phyloP scores from a whole-genome alignment of 352 stramenopile genomes.

The Pythium aquatile region DNA sequence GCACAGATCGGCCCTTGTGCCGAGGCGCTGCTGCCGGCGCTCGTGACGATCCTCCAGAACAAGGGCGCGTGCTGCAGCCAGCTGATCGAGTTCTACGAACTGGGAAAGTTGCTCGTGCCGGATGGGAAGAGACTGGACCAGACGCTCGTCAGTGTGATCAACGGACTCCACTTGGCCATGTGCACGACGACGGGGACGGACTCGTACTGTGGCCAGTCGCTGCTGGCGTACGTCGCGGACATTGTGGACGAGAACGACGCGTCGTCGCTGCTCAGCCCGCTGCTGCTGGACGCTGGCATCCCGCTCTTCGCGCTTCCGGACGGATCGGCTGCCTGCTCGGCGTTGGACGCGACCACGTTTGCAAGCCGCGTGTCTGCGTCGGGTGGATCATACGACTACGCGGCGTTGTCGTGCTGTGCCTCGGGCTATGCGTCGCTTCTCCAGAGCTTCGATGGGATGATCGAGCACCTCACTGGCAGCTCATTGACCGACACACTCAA shows the following conservation, averaged over 20 bases:
- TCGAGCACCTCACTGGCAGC: conserved; percentile 45
- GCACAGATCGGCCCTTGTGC: conserved; percentile 41
- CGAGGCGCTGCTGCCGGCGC: conserved; percentile 38
- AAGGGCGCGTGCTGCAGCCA: conserved; percentile 48
- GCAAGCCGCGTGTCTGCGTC: conserved; percentile 35
- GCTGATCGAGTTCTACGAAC: conserved; percentile 46
- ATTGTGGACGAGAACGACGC: conserved; percentile 26
- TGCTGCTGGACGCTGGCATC: conserved; percentile 44
- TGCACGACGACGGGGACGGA: conserved; percentile 30
- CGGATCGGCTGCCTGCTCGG: conserved; percentile 34
- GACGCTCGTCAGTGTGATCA: conserved; percentile 44
- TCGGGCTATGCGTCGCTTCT: conserved; percentile 39
- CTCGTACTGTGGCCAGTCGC: conserved; percentile 38
- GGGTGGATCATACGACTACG: conserved; percentile 38
- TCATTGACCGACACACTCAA: conserved; percentile 52
- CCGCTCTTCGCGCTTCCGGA: conserved; percentile 51
- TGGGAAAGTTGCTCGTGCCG: conserved; percentile 46
- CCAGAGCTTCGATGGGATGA: conserved; percentile 45
- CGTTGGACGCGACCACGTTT: conserved; percentile 38
- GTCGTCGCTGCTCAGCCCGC: conserved; percentile 38
- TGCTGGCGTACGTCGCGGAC: conserved; percentile 42
- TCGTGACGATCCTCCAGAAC: conserved; percentile 43
- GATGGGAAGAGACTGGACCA: conserved; percentile 43
- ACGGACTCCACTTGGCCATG: conserved; percentile 56
- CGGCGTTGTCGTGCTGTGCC: conserved; percentile 47